Base-by-base conservation (phyloP, 768 basidiomycete species). In the Cubamyces lactineus region DNA sequence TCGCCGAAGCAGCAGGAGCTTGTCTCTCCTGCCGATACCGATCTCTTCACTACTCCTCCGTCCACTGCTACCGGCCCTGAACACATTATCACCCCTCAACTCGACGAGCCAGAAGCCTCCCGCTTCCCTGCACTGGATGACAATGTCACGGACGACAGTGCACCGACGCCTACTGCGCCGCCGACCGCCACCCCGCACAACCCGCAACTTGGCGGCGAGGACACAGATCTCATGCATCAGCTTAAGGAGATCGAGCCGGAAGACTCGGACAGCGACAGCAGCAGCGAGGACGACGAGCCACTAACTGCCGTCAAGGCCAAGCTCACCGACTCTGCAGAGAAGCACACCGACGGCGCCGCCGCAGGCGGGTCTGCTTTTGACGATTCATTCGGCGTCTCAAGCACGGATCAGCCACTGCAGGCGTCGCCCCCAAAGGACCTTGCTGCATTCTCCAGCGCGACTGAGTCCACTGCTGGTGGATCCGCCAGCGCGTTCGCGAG, bases 21-120 rank as follows among this genome's bases (percentile, higher is more conserved):
- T n/a, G 47, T 61, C 53, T 73, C 72, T 50, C 73, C 68, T 21
- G 62, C 67, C 7, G 69, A 69, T 12, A 69, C 70, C 17, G 71
- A 73, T 34, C 17, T 68, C 17, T 91, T 91, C 67, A 75, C 80
- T 51, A 89, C 87, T 0, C 86, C 88, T 28, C 84, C 82, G 0
- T 80, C 81, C 13, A 79, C 82, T 41, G 76, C 78, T 1, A 67
- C 68, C 39, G 53, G 8, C 41, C 56, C 47, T 13, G 54, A 50
- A 16, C 58, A 55, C 23, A 30, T 48, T 16, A 30, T 53, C 7
- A 23, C 48, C 3, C 41, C 49, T 7, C 40, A 19, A 21, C 51
- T 43, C 1, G 56, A 45, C 21, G 15, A 62, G 34, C 38, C 50
- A 19, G n/a, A 13, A n/a, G 50, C 55, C 12, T 17, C 48, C 24